These are phyloP conservation scores for Centella asiatica DNA, from an alignment of 129 eudicot genomes.

Conservation along the genomic window DNA sequence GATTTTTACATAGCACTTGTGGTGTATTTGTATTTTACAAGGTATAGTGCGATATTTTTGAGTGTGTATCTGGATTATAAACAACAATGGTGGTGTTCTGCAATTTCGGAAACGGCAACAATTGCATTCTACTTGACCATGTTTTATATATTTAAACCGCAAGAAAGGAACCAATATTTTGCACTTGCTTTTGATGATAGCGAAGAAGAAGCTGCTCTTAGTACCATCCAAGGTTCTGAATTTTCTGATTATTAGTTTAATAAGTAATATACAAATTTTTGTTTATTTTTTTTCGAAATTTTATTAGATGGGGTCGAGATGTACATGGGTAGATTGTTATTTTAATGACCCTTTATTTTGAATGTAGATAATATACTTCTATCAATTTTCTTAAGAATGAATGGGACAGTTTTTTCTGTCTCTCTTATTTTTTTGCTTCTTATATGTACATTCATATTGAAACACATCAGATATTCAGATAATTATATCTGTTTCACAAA, in stretches of 20 bases:
- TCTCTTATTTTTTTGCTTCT: too few species aligned
- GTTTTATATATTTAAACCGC: constrained; percentile 45
- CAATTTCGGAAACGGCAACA: constrained; percentile 28
- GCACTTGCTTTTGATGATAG: constrained; percentile 25
- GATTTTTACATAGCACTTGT: constrained; percentile 21
- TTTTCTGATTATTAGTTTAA: constrained; percentile 12
- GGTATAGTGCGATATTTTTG: constrained; percentile 27
- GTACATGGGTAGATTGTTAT: not conserved
- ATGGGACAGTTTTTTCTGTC: too few species aligned
- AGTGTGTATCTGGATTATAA: constrained; percentile 20
- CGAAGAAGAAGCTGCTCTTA: constrained; percentile 23
- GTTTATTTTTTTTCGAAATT: not conserved
- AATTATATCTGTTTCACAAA: too few species aligned
- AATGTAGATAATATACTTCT: too few species aligned
- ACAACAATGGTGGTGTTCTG: constrained; percentile 27
- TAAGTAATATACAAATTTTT: not conserved
- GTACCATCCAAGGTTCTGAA: constrained; percentile 12
- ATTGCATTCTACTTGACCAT: constrained; percentile 29
- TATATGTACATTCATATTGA: too few species aligned
- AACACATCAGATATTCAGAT: too few species aligned
- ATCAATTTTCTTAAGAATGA: too few species aligned
- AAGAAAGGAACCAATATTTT: constrained; percentile 31
- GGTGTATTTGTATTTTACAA: constrained; percentile 34
- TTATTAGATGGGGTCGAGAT: not conserved
- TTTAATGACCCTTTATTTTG: too few species aligned